A percentile compares a stretch with the other conserved stretches of the same genome.
These are phyloP conservation scores for Kazachstania africana DNA, from an alignment of 805 yeast genomes.

Conservation along the genomic window DNA sequence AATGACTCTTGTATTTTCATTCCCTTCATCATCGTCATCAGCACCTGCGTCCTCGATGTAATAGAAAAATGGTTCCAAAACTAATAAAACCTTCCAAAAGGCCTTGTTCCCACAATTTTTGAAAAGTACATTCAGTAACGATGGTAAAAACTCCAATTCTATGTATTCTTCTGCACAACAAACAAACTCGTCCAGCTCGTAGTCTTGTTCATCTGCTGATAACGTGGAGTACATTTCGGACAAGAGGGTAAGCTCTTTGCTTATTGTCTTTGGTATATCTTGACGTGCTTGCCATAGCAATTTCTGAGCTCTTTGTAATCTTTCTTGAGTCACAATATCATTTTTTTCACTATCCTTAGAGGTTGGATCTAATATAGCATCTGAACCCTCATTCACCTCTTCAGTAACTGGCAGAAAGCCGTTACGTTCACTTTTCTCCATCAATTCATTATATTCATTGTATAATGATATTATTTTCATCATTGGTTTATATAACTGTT, in stretches of 20 bases:
- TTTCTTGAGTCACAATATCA: conserved; percentile 15
- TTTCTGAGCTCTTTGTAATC: conserved; percentile 23
- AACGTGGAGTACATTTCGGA: conserved; percentile 27
- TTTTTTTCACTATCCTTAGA: conserved; percentile 3
- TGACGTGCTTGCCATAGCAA: conserved; percentile 25
- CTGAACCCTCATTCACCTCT: background rate
- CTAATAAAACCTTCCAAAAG: conserved; percentile 28
- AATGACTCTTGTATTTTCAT: background rate
- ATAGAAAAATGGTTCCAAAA: conserved; percentile 27
- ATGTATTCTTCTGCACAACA: conserved; percentile 29
- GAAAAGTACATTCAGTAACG: conserved; percentile 22
- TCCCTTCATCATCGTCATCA: conserved; percentile 9
- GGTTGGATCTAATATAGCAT: background rate
- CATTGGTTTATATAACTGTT: conserved; percentile 28
- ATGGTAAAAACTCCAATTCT: conserved; percentile 25
- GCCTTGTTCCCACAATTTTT: conserved; percentile 19
- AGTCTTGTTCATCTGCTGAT: conserved; percentile 28
- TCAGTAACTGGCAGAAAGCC: conserved; percentile 19
- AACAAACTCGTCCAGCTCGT: conserved; percentile 27
- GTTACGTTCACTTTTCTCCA: conserved; percentile 26
- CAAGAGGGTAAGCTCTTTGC: conserved; percentile 24
- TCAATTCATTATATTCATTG: conserved; percentile 26
- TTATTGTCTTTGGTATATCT: conserved; percentile 27
- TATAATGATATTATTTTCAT: conserved; percentile 27
- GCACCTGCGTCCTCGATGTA: conserved; percentile 26